These are phyloP conservation scores for Paratrypanosoma confusum DNA, from an alignment of 208 protist genomes.

Conservation along the genomic window DNA sequence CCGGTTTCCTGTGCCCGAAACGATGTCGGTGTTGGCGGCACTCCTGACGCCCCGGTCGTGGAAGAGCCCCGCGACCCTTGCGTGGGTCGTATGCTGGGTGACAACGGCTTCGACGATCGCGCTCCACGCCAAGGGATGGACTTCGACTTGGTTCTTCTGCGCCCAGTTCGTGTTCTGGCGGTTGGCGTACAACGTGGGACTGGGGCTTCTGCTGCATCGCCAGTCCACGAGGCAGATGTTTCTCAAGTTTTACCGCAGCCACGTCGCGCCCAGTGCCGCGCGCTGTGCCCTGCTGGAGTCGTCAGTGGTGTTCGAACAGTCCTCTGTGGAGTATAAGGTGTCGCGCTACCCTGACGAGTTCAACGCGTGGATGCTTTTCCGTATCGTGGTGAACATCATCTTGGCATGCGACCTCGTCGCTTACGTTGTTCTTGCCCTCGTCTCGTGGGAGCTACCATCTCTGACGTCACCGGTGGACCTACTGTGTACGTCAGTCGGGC, in stretches of 20 bases:
- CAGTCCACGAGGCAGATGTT: conserved; percentile 61
- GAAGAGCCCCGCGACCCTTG: conserved; percentile 25
- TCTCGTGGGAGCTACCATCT: conserved; percentile 44
- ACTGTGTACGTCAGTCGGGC: conserved; percentile 56
- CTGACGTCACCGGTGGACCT: conserved; percentile 29
- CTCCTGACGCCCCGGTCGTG: conserved; percentile 40
- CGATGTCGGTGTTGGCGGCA: conserved; percentile 45
- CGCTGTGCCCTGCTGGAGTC: conserved; percentile 26
- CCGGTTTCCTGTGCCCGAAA: conserved; percentile 48
- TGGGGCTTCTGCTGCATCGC: conserved; percentile 76
- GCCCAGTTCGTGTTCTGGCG: conserved; percentile 88
- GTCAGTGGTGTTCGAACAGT: conserved; percentile 32
- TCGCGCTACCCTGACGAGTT: conserved; percentile 70
- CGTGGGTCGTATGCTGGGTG: conserved; percentile 35
- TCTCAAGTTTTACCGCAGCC: conserved; percentile 25
- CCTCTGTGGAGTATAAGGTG: conserved; percentile 31
- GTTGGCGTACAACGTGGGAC: conserved; percentile 87
- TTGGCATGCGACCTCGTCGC: conserved; percentile 84
- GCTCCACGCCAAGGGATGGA: conserved; percentile 24
- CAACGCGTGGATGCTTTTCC: conserved; percentile 93
- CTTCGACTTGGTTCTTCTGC: conserved; percentile 66
- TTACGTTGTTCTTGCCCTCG: conserved; percentile 62
- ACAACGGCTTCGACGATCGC: conserved; percentile 17
- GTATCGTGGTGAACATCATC: conserved; percentile 88
- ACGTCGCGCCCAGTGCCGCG: conserved; percentile 9